Evolutionary conservation across 2,329 filamentous ascomycete species (phyloP), one percentile per base, ranked within the genome.

Genomic region (Clonostachys solani): DNA sequence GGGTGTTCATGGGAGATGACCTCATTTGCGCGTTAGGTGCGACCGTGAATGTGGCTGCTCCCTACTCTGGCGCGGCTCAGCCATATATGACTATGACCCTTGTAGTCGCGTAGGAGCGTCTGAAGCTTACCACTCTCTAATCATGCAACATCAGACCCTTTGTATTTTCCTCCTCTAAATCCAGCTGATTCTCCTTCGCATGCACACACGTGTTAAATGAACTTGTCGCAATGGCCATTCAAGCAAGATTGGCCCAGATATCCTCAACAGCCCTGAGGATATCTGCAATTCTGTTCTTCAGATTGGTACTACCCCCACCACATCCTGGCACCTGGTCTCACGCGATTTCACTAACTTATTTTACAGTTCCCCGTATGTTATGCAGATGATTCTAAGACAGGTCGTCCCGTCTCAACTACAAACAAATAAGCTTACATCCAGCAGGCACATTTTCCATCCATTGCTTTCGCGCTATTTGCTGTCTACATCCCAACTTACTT

Each of bases 401-500:
- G 33, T 34, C 44, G 7, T 12, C 17, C 3, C 44, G 7, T 12
- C 17, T 2, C 33, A 41, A 15, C 33, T 18, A 34, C 33, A 29
- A 36, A 37, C 35, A 35, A 15, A 44, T 38, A 44, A 29, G 38
- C 19, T 48, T 33, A 33, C 19, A 46, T 17, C 47, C 51, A 15
- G 48, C 38, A 56, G 65, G 66, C 65, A 47, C 64, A 64, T 53
- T 64, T 71, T 50, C 61, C 74, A 50, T 83, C 83, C 33, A 56
- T 80, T 36, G 69, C 83, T 5, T 81, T 82, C 48, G 75, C 84
- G 0, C 68, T 86, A 3, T 83, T 86, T 50, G 82, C 79, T 19
- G 64, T 89, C 48, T 89, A 89, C 55, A 60, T 84, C 1, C 76
- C 84, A 0, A 73, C 83, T 1, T 88, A 86, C 63, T 62, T 87